Base-by-base conservation (phyloP, 257 asterid genomes). In the Nicotiana benthamiana region DNA sequence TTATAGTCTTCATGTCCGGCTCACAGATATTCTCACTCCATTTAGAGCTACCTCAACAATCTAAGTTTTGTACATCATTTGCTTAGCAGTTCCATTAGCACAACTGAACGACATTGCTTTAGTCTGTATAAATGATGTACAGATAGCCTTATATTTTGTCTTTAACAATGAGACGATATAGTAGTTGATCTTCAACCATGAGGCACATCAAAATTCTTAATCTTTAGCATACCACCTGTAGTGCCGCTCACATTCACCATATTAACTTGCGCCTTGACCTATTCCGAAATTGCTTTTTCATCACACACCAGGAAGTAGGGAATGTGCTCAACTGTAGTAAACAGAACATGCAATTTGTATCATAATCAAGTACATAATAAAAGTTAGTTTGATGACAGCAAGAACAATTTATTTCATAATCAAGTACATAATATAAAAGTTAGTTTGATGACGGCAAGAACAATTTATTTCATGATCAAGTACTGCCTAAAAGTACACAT, bases 241-340 rank as follows among this genome's bases (percentile, higher is more conserved):
- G 61, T 74, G 4, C 43, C 40, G 20, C 24, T 74, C 61, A 4
- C 24, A 9, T 9, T 91, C 85, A 90, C 98, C 98, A 95, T 77
- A 86, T 70, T 62, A 87, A 85, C 81, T 84, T 90, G 84, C 89
- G 90, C 82, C 88, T 92, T 77, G 91, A 88, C 88, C 80, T 84
- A 5, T 75, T 90, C 81, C 89, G 90, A 81, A 85, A 93, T 75
- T 93, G 94, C 91, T 86, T 92, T 87, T 81, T 90, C 17, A 94
- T 90, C 85, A 89, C 83, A 82, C 97, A 91, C 97, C 99, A 93
- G 51, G 95, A 87, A 84, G 77, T 70, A 26, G 89, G 94, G 63
- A 95, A 95, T 54, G 86, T 89, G 91, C 98, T 95, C 88, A 93
- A 66, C 97, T 95, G 92, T 79, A 80, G 82, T 57, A 28, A 68